A percentile compares a stretch with the other conserved stretches of the same genome.
phyloP scores from a whole-genome alignment of 495 filamentous ascomycete genomes.

The Annulohypoxylon maeteangense region DNA sequence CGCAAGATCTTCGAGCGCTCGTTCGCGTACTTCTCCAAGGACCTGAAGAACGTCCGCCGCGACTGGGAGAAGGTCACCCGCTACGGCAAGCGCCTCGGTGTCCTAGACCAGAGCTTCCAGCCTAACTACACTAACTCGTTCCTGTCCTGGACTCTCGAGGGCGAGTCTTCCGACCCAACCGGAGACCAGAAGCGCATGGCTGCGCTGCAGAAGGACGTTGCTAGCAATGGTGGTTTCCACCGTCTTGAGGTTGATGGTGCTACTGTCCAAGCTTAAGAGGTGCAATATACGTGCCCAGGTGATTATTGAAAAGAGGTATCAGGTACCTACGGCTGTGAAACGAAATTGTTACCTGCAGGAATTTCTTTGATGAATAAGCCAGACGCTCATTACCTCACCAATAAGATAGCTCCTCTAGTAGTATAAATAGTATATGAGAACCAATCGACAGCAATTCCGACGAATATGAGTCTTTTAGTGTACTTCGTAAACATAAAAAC shows the following conservation, averaged over 20 bases:
- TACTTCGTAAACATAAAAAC: no score
- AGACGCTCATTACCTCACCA: conserved; percentile 19
- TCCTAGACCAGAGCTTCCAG: conserved; percentile 65
- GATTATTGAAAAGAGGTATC: neutral
- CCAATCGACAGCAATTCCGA: neutral
- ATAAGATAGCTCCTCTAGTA: conserved; percentile 14
- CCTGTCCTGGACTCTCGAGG: conserved; percentile 69
- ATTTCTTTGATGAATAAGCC: conserved; percentile 14
- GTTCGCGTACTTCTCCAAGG: conserved; percentile 75
- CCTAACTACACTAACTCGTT: conserved; percentile 76
- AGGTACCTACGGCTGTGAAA: neutral
- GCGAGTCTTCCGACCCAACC: conserved; percentile 67
- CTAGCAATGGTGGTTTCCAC: conserved; percentile 60
- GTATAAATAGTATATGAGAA: neutral
- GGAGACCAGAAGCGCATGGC: conserved; percentile 76
- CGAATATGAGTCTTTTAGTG: no score
- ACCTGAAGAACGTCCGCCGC: conserved; percentile 74
- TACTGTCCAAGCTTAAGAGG: conserved; percentile 26
- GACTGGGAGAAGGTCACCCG: conserved; percentile 77
- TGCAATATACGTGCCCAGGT: no score
- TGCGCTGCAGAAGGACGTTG: conserved; percentile 67
- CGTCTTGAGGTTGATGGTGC: conserved; percentile 41
- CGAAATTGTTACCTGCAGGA: neutral
- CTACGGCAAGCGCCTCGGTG: conserved; percentile 73
- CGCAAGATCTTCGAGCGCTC: conserved; percentile 78